A percentile compares a stretch with the other conserved stretches of the same genome.
Conservation (phyloP, 2,329 filamentous ascomycete species). For the Colletotrichum spinosum region DNA sequence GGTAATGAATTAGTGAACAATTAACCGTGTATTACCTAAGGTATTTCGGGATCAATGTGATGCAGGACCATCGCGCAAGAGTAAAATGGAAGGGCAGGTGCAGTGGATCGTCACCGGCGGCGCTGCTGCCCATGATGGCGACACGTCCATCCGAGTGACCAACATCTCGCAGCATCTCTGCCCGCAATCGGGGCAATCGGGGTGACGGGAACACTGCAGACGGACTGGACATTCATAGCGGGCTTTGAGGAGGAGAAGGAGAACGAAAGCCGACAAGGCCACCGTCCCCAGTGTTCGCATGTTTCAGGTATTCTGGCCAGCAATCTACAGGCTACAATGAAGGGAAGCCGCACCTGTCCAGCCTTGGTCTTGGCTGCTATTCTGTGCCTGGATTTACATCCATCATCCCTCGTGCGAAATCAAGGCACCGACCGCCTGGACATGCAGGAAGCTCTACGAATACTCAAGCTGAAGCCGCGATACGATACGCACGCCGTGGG, state of each 20-base stretch:
- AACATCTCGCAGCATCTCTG: too few relatives aligned
- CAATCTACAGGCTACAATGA: conserved; percentile 33
- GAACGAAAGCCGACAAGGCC: conserved; percentile 5
- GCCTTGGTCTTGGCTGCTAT: too few relatives aligned
- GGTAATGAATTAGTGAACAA: too few relatives aligned
- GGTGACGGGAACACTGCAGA: too few relatives aligned
- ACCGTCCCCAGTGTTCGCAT: conserved; percentile 22
- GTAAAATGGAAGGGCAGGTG: conserved; percentile 10
- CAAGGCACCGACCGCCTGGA: background rate
- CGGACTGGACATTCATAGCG: too few relatives aligned
- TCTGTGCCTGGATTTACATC: background rate
- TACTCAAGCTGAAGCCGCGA: conserved; percentile 21
- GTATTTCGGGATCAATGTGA: too few relatives aligned
- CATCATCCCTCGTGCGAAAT: conserved; percentile 13
- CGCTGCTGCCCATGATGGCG: background rate
- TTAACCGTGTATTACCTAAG: too few relatives aligned
- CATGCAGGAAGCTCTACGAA: background rate
- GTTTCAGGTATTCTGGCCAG: conserved; percentile 32
- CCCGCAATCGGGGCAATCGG: too few relatives aligned
- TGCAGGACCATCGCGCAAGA: conserved; percentile 6
- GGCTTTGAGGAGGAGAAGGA: background rate
- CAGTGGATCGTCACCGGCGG: conserved; percentile 22
- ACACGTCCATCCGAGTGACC: too few relatives aligned
- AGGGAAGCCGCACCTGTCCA: background rate
- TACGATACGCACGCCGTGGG: background rate